Base-by-base conservation (phyloP, 2,329 filamentous ascomycete genomes). In the Fusarium sambucinum region DNA sequence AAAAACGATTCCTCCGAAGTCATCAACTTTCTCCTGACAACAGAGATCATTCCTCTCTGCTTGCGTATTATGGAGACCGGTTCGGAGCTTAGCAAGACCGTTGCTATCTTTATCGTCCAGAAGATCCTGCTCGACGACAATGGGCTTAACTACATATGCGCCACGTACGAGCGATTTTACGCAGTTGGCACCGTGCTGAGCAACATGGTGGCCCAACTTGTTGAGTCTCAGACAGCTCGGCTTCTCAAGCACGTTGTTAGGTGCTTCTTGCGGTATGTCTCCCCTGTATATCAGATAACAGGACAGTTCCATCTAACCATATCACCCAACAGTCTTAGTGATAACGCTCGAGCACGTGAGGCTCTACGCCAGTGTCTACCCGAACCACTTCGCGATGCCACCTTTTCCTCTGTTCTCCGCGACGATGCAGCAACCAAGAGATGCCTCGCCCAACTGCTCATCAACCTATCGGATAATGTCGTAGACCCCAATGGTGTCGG, bases 1-100 rank as follows among this genome's bases (percentile, higher is more conserved):
- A 99, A 99, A 86, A 99, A 99, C 77, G 96, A 99, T 81, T 97
- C 94, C 5, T 95, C 93, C 19, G 96, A 98, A 77, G 96, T 98
- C 63, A 99, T 99, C 84, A 98, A 98, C 84, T 99, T 99, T 78
- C 90, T 99, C 55, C 86, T 99, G 48, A 98, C 96, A 2, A 99
- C 96, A 30, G 96, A 99, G 81, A 99, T 99, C 72, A 99, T 99
- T 60, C 96, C 96, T 12, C 88, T 99, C 14, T 99, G 96, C 79
- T 89, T 99, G 44, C 90, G 96, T 64, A 99, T 99, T 76, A 99
- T 99, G 96, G 96, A 99, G 83, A 99, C 96, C 0, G 96, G 96
- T 50, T 97, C 94, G 1, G 96, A 99, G 81, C 87, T 99, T 63
- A 97, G 94, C 85, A 99, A 99, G 85, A 99, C 96, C 1, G 96